Evolutionary conservation across 1,139 yeast species (phyloP).

Genomic region (Pichia terricola): DNA sequence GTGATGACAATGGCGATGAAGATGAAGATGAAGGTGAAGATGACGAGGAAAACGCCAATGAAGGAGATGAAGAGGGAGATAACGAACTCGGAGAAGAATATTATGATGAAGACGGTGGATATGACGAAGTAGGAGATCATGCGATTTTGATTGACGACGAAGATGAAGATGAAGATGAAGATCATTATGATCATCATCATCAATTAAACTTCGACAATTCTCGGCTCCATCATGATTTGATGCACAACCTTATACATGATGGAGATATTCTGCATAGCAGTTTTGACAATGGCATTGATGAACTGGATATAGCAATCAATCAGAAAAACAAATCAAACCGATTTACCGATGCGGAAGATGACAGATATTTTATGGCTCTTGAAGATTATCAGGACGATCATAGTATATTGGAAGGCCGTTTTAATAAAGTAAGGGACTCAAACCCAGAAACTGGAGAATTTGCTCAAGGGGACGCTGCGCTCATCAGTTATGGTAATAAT

Average conservation of each 20-base stretch:
- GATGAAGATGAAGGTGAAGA: constrained; percentile 11
- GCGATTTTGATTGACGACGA: constrained; percentile 1
- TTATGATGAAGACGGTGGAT: constrained; percentile 1
- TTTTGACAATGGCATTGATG: constrained; percentile 3
- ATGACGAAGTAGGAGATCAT: constrained; percentile 3
- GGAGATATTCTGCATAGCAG: constrained; percentile 22
- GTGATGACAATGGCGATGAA: constrained; percentile 23
- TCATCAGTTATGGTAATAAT: too few species aligned
- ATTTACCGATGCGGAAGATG: constrained; percentile 1
- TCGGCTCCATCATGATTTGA: background rate
- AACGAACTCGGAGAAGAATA: background rate
- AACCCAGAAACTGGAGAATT: constrained; percentile 3
- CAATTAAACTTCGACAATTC: too few species aligned
- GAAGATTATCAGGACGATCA: constrained; percentile 52
- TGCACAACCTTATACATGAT: background rate
- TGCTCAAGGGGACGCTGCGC: background rate
- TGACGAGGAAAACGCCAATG: background rate
- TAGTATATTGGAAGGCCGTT: constrained; percentile 24
- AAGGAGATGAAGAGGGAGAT: background rate
- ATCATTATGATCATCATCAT: background rate
- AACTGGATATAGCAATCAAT: background rate
- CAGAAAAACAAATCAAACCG: background rate
- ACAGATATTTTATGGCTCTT: constrained; percentile 38
- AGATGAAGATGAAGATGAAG: background rate
- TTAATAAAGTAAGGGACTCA: constrained; percentile 4